Conservation (phyloP, 306 rosid species). For the Lagenaria siceraria region DNA sequence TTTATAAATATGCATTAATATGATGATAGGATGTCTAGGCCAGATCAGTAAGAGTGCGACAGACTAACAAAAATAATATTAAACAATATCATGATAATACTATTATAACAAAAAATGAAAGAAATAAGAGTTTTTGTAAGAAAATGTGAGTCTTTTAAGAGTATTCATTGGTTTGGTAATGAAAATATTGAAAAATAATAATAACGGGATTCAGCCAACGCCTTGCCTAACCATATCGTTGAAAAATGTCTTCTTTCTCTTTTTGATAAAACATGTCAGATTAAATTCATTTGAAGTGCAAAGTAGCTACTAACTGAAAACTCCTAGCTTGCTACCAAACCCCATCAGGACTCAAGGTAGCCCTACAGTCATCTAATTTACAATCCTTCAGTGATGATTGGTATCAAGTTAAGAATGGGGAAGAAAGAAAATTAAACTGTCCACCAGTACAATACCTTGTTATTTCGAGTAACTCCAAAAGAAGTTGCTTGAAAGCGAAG, state of each 20-base stretch:
- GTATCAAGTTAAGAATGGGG: neutral
- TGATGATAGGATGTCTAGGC: neutral
- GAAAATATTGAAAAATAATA: neutral
- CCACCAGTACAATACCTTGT: constrained; percentile 48
- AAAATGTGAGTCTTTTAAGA: neutral
- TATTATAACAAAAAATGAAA: neutral
- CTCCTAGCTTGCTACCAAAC: neutral
- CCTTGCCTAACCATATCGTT: neutral
- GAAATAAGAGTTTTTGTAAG: neutral
- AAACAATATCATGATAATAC: neutral
- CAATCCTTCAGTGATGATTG: neutral
- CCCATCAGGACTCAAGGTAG: neutral
- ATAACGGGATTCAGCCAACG: neutral
- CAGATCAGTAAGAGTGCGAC: neutral
- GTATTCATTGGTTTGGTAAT: neutral
- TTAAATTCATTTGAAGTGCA: neutral
- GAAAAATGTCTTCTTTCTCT: neutral
- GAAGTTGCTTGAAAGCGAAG: constrained; percentile 91
- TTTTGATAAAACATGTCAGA: neutral
- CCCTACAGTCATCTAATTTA: neutral
- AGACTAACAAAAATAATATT: neutral
- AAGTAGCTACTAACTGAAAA: neutral
- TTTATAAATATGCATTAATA: neutral
- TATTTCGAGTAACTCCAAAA: constrained; percentile 82
- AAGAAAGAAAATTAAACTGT: neutral